These are phyloP conservation scores for Chondrus crispus DNA, from an alignment of 23 red algal species.

Conservation along the genomic window DNA sequence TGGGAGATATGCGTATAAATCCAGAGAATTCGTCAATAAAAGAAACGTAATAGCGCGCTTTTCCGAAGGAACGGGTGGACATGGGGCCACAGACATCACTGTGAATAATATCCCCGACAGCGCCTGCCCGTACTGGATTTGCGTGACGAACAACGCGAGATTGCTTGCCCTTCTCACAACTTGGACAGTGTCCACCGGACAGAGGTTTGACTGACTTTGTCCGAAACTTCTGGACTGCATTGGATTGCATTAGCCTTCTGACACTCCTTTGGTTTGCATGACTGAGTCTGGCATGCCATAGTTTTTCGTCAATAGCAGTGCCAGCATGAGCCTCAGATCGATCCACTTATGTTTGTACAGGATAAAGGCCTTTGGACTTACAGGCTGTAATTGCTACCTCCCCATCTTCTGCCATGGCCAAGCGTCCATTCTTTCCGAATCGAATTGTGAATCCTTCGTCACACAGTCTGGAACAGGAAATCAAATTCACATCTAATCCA, in stretches of 20 bases:
- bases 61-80: background rate
- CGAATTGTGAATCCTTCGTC: no score
- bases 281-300: background rate
- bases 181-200: no score
- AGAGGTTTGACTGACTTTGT: no score
- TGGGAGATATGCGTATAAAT: background rate
- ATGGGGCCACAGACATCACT: background rate
- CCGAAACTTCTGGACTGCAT: background rate
- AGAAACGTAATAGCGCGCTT: background rate
- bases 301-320: background rate
- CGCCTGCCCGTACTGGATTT: no score
- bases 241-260: background rate
- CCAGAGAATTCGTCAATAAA: background rate
- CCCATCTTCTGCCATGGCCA: no score
- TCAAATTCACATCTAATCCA: no score
- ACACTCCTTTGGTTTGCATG: background rate
- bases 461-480: no score
- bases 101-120: no score
- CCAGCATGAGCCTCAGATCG: background rate
- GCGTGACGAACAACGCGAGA: no score
- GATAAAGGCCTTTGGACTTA: background rate
- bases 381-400: background rate
- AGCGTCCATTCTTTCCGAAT: no score
- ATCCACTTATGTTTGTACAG: no score
- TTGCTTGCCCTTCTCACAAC: no score